Evolutionary conservation across 2,329 filamentous ascomycete species (phyloP), one percentile per base, ranked within the genome.

Genomic region (Huntiella omanensis): DNA sequence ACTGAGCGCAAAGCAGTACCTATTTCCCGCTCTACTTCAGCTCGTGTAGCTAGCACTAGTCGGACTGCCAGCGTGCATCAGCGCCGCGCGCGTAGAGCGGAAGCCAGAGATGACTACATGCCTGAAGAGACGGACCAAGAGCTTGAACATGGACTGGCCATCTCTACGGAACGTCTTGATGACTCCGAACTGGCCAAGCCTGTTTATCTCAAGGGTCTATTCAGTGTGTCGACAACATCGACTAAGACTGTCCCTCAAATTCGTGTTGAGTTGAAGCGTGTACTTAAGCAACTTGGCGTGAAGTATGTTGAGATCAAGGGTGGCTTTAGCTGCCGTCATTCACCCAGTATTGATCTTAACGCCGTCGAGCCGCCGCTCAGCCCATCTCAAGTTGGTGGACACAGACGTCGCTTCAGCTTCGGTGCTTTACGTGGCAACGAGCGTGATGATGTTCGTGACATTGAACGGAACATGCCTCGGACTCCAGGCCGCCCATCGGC

Each of bases 151-250:
- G 77, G 73, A 49, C 72, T 73, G 3, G 61, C 69, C 22, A 33
- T 40, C 6, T 79, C 75, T 6, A 74, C 70, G 2, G 75, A 80
- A 36, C 64, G 72, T 17, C 60, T 79, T 7, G 71, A 75, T 51
- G 77, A 74, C 53, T 77, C 81, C 4, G 85, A 92, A 53, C 74
- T 88, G 50, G 79, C 88, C 45, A 95, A 94, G 60, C 91, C 91
- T 0, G 91, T 96, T 3, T 96, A 82, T 60, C 73, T 98, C 48
- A 98, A 96, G 62, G 91, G 91, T 4, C 70, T 98, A 13, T 96
- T 98, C 64, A 96, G 88, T 56, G 91, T 96, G 46, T 92, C 85
- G 3, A 98, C 91, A 0, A 98, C 91, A 5, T 95, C 86, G 49
- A 91, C 80, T 57, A 93, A 92, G 58, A 84, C 88, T 1, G 74